Evolutionary conservation across 208 protist genomes (phyloP), one percentile per base, ranked within the genome.

Genomic region (Leishmania martiniquensis): DNA sequence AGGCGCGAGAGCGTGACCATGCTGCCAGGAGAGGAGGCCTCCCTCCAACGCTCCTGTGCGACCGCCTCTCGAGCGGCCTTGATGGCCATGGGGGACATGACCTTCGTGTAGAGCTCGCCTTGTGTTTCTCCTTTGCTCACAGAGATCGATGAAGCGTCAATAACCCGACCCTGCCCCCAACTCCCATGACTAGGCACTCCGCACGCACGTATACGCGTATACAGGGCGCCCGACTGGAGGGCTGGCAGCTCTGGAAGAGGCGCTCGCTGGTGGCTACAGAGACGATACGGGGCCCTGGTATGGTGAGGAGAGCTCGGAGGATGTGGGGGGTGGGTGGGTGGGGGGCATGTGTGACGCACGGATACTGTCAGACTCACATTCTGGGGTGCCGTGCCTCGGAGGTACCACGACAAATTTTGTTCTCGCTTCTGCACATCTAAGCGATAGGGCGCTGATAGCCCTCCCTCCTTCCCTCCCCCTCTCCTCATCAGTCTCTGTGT

Each of bases 91-190:
- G 47, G 3, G 25, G 12, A 10, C 32, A 13, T 25, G 25, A 75
- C 32, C 15, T 25, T 57, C 34, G 25, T 3, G 20, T 72, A 65
- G n/a, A n/a, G 25, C 59, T 51, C 60, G 34, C 67, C 47, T 44
- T 65, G 9, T 73, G 25, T 72, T 39, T 67, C 25, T 13, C 74
- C 39, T 63, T 57, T 77, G 4, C 20, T 66, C 75, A 20, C 57
- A 62, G 32, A 29, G 17, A 57, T 37, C 32, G 47, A 17, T 54
- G n/a, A 17, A 15, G n/a, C n/a, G 10, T 39, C n/a, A 72, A 15
- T 55, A 29, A 59, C 15, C 13, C 32, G 25, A 57, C 47, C 4
- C 34, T 62, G 49, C 70, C 29, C 69, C 29, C 51, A 60, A n/a
- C 51, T 62, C 70, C 12, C 70, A 22, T 39, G 32, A 29, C 15